Evolutionary conservation across 2,329 filamentous ascomycete species (phyloP).

Genomic region (Penicillium sp.): DNA sequence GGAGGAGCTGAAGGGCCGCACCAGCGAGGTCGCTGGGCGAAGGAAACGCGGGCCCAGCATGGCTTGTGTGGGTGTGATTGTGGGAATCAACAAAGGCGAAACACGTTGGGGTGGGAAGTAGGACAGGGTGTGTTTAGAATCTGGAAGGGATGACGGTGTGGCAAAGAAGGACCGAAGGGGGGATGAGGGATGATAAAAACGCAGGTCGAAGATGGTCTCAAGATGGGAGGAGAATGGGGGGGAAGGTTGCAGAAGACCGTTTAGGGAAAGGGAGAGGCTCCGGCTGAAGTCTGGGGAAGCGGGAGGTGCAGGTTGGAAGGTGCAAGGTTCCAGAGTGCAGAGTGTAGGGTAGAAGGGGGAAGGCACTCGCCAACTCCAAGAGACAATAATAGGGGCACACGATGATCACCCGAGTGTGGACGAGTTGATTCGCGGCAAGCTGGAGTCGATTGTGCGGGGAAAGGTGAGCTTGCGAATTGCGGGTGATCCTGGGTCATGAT

Average conservation of each 20-base stretch:
- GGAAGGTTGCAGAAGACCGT: no score
- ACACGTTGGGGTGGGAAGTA: not conserved
- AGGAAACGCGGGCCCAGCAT: constrained; percentile 51
- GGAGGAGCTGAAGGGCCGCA: constrained; percentile 60
- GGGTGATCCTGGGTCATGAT: not conserved
- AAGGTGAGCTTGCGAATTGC: constrained; percentile 4
- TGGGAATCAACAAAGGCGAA: not conserved
- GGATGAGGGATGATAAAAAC: not conserved
- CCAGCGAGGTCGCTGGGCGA: constrained; percentile 49
- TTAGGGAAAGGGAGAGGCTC: not conserved
- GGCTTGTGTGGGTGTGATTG: constrained; percentile 11
- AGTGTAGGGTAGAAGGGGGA: constrained; percentile 2
- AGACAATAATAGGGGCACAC: constrained; percentile 1
- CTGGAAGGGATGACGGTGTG: constrained; percentile 4
- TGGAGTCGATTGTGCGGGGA: constrained; percentile 12
- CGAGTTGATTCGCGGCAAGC: constrained; percentile 4
- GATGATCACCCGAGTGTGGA: constrained; percentile 2
- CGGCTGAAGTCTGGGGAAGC: not conserved
- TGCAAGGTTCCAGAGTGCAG: not conserved
- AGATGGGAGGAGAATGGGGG: not conserved
- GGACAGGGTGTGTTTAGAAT: constrained; percentile 2
- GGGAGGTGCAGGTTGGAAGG: not conserved
- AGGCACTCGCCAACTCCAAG: constrained; percentile 1
- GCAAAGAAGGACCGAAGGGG: constrained; percentile 7
- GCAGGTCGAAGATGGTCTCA: not conserved